phyloP scores from a whole-genome alignment of 1,139 yeast genomes.

The Lodderomyces pseudojiufengensis region DNA sequence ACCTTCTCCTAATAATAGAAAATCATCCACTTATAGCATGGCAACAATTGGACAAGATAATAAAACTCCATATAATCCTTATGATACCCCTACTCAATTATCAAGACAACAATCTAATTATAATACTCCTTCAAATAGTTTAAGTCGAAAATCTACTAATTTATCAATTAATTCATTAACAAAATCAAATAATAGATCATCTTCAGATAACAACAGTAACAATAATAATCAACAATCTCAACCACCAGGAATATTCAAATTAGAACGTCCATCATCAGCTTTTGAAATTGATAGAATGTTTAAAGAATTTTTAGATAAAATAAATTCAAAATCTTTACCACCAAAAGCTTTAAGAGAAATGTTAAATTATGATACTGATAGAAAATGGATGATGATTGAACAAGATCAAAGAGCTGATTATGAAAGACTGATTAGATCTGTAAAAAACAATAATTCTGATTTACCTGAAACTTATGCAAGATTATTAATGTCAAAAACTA shows the following conservation, averaged over 20 bases:
- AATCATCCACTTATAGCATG: constrained; percentile 40
- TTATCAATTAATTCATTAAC: constrained; percentile 33
- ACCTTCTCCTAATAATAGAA: constrained; percentile 35
- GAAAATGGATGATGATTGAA: constrained; percentile 88
- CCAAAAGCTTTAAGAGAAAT: constrained; percentile 75
- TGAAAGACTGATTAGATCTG: constrained; percentile 50
- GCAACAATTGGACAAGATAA: constrained; percentile 16
- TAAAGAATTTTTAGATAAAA: constrained; percentile 68
- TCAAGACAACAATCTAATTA: constrained; percentile 6
- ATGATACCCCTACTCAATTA: constrained; percentile 25
- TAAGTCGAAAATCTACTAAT: constrained; percentile 16
- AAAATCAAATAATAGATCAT: constrained; percentile 26
- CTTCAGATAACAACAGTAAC: no score
- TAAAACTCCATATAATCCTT: constrained; percentile 21
- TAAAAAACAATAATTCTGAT: constrained; percentile 35
- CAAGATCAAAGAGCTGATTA: constrained; percentile 82
- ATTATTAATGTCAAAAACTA: constrained; percentile 64
- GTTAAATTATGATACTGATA: constrained; percentile 68
- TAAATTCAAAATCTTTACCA: constrained; percentile 80
- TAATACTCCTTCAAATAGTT: constrained; percentile 4
- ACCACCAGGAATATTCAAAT: constrained; percentile 21
- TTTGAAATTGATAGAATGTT: constrained; percentile 64
- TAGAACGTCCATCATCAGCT: constrained; percentile 57
- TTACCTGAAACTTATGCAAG: constrained; percentile 80
- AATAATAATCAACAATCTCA: no score